Conservation (phyloP, 2,329 filamentous ascomycete species). For the Knoxdaviesia proteae region DNA sequence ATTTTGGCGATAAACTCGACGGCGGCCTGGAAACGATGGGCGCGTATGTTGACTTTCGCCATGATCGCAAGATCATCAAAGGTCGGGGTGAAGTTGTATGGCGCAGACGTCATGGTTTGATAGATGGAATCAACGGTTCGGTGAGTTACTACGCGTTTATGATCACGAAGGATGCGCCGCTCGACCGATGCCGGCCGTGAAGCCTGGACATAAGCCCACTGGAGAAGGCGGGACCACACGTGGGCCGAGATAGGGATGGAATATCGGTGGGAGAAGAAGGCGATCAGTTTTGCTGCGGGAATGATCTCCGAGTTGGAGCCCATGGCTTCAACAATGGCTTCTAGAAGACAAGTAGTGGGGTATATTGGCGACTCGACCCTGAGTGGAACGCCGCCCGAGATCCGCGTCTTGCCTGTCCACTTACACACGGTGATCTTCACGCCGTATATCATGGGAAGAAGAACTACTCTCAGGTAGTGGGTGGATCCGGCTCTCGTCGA, state of each 20-base stretch:
- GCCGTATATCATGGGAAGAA: background rate
- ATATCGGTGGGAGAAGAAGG: slow-evolving; percentile 41
- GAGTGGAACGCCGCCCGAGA: background rate
- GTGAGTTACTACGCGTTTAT: slow-evolving; percentile 14
- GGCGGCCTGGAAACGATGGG: background rate
- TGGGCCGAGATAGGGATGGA: slow-evolving; percentile 30
- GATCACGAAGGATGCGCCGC: slow-evolving; percentile 14
- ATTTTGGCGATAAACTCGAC: background rate
- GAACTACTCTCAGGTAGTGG: background rate
- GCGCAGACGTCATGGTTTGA: slow-evolving; percentile 34
- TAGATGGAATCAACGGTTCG: slow-evolving; percentile 32
- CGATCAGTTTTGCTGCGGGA: slow-evolving; percentile 35
- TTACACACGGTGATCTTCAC: background rate
- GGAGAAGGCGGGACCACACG: slow-evolving; percentile 46
- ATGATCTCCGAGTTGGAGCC: slow-evolving; percentile 43
- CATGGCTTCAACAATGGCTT: slow-evolving; percentile 46
- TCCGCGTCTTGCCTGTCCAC: background rate
- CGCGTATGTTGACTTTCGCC: background rate
- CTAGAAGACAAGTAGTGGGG: slow-evolving; percentile 31
- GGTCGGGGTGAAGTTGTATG: slow-evolving; percentile 33
- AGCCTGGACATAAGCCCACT: slow-evolving; percentile 41
- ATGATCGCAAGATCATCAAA: slow-evolving; percentile 30
- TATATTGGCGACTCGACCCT: background rate
- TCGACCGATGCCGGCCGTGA: slow-evolving; percentile 15
- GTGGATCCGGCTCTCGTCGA: background rate